Conservation (phyloP, 2,329 filamentous ascomycete species). For the Phialophora tarda region DNA sequence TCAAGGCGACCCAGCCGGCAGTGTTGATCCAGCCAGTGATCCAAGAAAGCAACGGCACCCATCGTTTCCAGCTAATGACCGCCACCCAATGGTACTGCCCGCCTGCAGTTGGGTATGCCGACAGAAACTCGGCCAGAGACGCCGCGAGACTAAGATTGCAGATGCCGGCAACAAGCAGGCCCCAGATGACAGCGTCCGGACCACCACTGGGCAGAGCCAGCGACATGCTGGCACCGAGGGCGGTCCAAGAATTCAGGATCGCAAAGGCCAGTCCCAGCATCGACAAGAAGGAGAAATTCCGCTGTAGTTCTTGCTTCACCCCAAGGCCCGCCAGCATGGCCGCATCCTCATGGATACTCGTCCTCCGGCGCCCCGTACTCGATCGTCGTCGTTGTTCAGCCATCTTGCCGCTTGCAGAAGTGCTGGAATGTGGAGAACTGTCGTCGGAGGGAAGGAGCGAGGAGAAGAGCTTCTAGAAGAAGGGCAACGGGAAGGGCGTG, state of each 20-base stretch:
- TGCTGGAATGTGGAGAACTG: not conserved
- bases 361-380: conserved; percentile 22
- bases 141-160: conserved; percentile 73
- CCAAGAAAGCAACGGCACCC: conserved; percentile 67
- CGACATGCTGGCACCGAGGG: conserved; percentile 62
- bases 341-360: conserved; percentile 49
- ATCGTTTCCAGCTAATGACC: conserved; percentile 63
- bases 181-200: conserved; percentile 74
- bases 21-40: conserved; percentile 66
- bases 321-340: conserved; percentile 62
- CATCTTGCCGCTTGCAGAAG: not conserved
- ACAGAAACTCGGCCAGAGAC: conserved; percentile 73
- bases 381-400: conserved; percentile 23
- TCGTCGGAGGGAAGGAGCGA: not conserved
- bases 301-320: conserved; percentile 62
- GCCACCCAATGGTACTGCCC: conserved; percentile 75
- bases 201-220: conserved; percentile 73
- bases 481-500: conserved; percentile 1
- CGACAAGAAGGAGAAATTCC: conserved; percentile 63
- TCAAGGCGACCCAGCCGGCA: conserved; percentile 57
- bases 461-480: not conserved
- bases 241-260: conserved; percentile 69
- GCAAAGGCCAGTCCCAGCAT: conserved; percentile 69
- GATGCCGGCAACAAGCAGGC: conserved; percentile 63
- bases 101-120: conserved; percentile 52